Conservation (phyloP, 2,329 filamentous ascomycete species). For the Colletotrichum siamense region DNA sequence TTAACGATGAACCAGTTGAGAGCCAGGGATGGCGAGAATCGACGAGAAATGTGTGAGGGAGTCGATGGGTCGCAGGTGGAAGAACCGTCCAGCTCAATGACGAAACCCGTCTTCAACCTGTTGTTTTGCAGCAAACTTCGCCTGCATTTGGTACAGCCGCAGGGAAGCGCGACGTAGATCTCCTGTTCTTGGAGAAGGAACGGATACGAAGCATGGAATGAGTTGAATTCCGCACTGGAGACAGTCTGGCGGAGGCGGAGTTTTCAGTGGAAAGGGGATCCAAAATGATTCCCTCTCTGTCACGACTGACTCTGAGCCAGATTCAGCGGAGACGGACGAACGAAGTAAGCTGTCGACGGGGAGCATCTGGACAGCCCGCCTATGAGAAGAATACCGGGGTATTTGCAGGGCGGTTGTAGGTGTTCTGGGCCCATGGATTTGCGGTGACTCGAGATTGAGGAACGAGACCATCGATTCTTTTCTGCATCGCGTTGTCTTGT, state of each 20-base stretch:
- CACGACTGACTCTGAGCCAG: neutral
- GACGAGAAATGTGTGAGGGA: neutral
- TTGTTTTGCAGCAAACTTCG: neutral
- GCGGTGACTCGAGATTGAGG: neutral
- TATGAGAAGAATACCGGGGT: neutral
- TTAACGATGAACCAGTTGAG: neutral
- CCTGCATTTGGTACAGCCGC: neutral
- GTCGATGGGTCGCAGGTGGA: neutral
- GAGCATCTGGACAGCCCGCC: neutral
- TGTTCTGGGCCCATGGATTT: neutral
- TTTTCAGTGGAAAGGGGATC: neutral
- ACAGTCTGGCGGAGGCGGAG: neutral
- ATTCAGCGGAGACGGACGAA: neutral
- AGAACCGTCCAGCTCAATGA: neutral
- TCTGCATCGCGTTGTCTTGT: neutral
- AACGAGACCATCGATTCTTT: neutral
- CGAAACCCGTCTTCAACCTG: neutral
- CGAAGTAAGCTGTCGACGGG: neutral
- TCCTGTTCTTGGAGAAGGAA: neutral
- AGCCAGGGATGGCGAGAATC: neutral
- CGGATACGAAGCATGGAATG: neutral
- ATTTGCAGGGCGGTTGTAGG: neutral
- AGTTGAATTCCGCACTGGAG: neutral
- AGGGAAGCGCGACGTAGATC: neutral
- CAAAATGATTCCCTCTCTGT: neutral